Evolutionary conservation across 2,329 filamentous ascomycete genomes (phyloP), one percentile per base, ranked within the genome.

Genomic region (Talaromyces islandicus): DNA sequence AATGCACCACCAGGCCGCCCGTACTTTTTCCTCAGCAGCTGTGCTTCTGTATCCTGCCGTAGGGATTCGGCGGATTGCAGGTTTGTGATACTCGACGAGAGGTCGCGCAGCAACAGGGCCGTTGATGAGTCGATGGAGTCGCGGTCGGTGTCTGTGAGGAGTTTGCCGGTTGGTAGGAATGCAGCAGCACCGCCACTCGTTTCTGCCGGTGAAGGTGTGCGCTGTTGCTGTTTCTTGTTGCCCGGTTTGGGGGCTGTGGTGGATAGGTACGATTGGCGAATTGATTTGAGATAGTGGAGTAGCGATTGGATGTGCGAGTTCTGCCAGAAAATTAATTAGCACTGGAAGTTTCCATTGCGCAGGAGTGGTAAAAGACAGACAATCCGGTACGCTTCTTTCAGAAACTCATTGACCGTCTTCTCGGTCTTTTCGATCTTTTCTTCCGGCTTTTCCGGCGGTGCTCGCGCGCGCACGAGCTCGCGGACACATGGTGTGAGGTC

Each of bases 381-480:
- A 74, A 97, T 97, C 72, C 89, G 86, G 77, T 96, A 94, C 57
- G 94, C 94, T 77, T 97, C 93, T 71, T 93, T 92, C 35, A 97
- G 80, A 72, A 97, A 99, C 68, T 89, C 89, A 72, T 97, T 90
- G 56, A 94, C 83, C 2, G 70, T 72, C 60, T 73, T 66, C 29
- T 69, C 68, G 27, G 66, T 65, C 19, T 67, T 59, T 17, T 12
- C 35, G 21, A 10, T n/a, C 55, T 4, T 52, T 38, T 14, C 27
- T 19, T 7, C 14, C 29, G 27, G 5, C 32, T 38, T 27, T 48
- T 53, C 38, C 58, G 63, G 14, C 58, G 56, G 58, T 46, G 9
- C 43, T 46, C 19, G 35, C 5, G 35, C 17, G 5, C 17, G 35
- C 35, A 38, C 68, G 12, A 78, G 67, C 0, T 70, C 60, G 53